Evolutionary conservation across 129 eudicot genomes (phyloP).

Genomic region (Ambrosia trifida): DNA sequence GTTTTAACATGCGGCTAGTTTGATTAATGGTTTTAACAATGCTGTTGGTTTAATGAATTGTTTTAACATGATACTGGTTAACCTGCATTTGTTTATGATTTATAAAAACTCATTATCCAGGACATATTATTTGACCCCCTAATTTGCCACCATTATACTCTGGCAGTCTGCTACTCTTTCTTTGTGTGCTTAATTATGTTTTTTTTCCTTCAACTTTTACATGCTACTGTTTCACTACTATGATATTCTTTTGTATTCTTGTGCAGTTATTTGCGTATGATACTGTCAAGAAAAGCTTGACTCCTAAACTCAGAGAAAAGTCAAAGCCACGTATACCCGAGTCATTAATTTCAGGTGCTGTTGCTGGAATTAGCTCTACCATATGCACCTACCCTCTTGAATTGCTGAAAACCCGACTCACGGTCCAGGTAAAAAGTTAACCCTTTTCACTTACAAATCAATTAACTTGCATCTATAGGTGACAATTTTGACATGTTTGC

Average conservation of each 20-base stretch:
- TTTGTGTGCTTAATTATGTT: not conserved
- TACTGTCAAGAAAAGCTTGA: constrained; percentile 68
- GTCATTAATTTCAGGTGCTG: constrained; percentile 78
- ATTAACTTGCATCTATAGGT: not conserved
- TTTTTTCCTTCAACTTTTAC: constrained; percentile 11
- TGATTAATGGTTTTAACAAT: too few relatives aligned
- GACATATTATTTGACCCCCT: not conserved
- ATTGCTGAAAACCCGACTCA: constrained; percentile 83
- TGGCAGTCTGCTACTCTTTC: constrained; percentile 14
- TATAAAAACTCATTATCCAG: not conserved
- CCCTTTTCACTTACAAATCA: not conserved
- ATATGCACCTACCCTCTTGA: constrained; percentile 86
- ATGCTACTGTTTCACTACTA: not conserved
- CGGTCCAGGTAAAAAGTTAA: constrained; percentile 64
- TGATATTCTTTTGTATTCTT: constrained; percentile 21
- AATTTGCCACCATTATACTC: not conserved
- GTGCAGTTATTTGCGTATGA: constrained; percentile 78
- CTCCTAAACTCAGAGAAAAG: constrained; percentile 70
- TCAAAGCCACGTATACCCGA: constrained; percentile 65
- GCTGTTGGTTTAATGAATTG: too few relatives aligned
- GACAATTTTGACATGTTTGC: not conserved
- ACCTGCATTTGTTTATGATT: not conserved
- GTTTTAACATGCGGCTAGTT: too few relatives aligned
- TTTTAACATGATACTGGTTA: too few relatives aligned
- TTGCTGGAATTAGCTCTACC: constrained; percentile 91